phyloP scores from a whole-genome alignment of 768 basidiomycete genomes.

The Boletus sensibilis region DNA sequence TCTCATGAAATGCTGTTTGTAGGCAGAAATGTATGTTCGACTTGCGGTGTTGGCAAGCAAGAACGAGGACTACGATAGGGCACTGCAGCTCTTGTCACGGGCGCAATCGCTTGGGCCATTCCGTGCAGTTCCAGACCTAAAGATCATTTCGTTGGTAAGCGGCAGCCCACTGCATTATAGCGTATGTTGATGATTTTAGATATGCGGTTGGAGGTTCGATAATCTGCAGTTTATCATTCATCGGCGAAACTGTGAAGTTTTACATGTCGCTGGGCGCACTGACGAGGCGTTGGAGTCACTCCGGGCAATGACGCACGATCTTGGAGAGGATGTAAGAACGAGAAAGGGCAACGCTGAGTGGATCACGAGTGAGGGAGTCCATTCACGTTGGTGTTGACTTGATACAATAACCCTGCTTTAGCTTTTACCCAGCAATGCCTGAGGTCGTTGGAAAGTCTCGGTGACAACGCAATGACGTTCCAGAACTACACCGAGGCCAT shows the following conservation, averaged over 20 bases:
- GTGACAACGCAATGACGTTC: neutral
- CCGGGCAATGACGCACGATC: neutral
- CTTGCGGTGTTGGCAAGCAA: slow-evolving; percentile 2
- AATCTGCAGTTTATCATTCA: neutral
- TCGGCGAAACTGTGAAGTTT: slow-evolving; percentile 2
- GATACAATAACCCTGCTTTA: neutral
- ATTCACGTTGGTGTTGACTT: neutral
- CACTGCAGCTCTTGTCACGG: neutral
- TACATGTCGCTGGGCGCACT: neutral
- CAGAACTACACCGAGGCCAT: slow-evolving; percentile 3
- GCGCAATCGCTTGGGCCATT: slow-evolving; percentile 6
- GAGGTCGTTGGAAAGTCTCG: neutral
- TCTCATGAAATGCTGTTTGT: neutral
- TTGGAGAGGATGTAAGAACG: neutral
- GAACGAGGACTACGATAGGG: neutral
- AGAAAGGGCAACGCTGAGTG: slow-evolving; percentile 4
- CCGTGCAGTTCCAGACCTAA: neutral
- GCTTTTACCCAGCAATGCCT: slow-evolving; percentile 1
- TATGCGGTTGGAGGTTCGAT: slow-evolving; percentile 14
- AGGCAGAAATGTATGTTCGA: slow-evolving; percentile 9
- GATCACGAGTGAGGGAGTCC: neutral
- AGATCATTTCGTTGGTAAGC: slow-evolving; percentile 1
- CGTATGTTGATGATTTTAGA: neutral
- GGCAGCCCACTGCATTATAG: neutral
- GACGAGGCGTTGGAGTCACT: neutral